Conservation (phyloP, 768 basidiomycete species). For the Boletus edulis region DNA sequence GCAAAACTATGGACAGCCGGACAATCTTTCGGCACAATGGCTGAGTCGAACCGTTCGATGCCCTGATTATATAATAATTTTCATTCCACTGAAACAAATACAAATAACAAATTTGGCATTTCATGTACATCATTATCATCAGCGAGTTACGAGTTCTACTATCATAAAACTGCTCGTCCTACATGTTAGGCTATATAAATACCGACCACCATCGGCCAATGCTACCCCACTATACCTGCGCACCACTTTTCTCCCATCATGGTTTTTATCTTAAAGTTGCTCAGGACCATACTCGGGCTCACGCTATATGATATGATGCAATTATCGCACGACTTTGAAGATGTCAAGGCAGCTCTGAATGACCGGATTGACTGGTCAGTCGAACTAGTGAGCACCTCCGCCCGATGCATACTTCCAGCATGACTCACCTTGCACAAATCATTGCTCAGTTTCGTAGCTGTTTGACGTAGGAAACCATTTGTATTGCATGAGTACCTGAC, state of each 20-base stretch:
- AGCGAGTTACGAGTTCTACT: too few relatives aligned
- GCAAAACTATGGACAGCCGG: too few relatives aligned
- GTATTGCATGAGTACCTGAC: neutral
- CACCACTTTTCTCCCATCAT: neutral
- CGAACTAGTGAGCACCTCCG: slow-evolving; percentile 14
- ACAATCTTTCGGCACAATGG: too few relatives aligned
- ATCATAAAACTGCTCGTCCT: too few relatives aligned
- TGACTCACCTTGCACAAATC: neutral
- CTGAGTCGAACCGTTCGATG: too few relatives aligned
- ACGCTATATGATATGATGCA: slow-evolving; percentile 18
- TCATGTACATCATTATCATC: too few relatives aligned
- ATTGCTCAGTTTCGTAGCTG: slow-evolving; percentile 10
- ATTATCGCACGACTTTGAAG: slow-evolving; percentile 20
- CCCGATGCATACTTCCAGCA: neutral
- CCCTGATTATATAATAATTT: too few relatives aligned
- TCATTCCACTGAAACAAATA: too few relatives aligned
- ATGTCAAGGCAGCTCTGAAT: slow-evolving; percentile 15
- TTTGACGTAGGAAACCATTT: slow-evolving; percentile 9
- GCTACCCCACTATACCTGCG: neutral
- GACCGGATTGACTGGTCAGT: slow-evolving; percentile 20
- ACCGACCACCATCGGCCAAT: too few relatives aligned
- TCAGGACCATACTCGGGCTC: neutral
- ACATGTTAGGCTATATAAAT: too few relatives aligned
- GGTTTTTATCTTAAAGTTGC: neutral
- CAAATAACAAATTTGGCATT: too few relatives aligned